Conservation (phyloP, 2,329 filamentous ascomycete species). For the Lecanicillium sp. region DNA sequence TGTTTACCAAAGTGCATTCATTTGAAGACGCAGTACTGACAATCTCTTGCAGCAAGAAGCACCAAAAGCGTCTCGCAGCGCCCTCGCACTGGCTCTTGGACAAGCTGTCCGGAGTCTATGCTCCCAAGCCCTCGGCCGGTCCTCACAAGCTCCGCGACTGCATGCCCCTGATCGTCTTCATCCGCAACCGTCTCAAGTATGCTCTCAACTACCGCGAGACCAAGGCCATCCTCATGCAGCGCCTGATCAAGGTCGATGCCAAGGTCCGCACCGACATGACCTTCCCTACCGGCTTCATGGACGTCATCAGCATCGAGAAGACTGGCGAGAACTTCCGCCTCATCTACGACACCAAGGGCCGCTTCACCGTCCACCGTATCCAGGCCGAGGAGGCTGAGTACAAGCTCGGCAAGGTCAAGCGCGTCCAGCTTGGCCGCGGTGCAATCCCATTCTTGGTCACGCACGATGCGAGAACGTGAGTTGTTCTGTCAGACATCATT, state of each 20-base stretch:
- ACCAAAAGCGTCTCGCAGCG: slow-evolving; percentile 99
- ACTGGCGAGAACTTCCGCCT: slow-evolving; percentile 99
- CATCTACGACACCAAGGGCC: slow-evolving; percentile 99
- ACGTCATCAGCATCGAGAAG: slow-evolving; percentile 99
- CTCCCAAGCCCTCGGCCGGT: slow-evolving; percentile 64
- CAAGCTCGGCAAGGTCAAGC: slow-evolving; percentile 99
- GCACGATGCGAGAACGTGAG: slow-evolving; percentile 99
- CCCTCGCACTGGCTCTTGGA: slow-evolving; percentile 99
- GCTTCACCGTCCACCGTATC: slow-evolving; percentile 99
- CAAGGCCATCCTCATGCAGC: slow-evolving; percentile 98
- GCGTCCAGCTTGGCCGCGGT: slow-evolving; percentile 97
- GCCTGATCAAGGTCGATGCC: slow-evolving; percentile 98
- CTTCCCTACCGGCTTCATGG: slow-evolving; percentile 98
- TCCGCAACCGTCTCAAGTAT: slow-evolving; percentile 96
- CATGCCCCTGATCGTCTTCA: slow-evolving; percentile 97
- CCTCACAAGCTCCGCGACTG: slow-evolving; percentile 99
- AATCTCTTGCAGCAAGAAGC: slow-evolving; percentile 70
- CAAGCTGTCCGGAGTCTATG: slow-evolving; percentile 93
- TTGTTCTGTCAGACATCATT: slow-evolving; percentile 87
- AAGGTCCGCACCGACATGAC: slow-evolving; percentile 99
- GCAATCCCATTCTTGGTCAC: slow-evolving; percentile 99
- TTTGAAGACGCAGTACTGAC: slow-evolving; percentile 18
- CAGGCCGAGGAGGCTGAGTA: slow-evolving; percentile 97
- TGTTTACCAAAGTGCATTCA: background rate
- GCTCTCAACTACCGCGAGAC: slow-evolving; percentile 97